Percentiles rank a stretch among this genome's conserved stretches.
Evolutionary conservation across 148 eudicot species (phyloP).

Genomic region (Rhododendron simsii): DNA sequence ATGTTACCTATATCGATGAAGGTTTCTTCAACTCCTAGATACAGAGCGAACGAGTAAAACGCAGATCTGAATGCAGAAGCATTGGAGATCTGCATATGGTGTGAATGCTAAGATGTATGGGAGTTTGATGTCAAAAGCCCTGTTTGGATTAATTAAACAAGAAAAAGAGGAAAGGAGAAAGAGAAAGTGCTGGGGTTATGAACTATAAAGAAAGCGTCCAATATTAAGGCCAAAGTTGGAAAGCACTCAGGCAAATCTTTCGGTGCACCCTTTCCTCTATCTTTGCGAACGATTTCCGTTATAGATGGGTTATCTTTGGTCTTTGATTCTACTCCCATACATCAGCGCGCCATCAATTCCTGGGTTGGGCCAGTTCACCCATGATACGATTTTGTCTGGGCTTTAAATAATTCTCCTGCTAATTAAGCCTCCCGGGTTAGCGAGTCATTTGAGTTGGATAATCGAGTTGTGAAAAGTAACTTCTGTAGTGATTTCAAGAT

Average conservation of each 20-base stretch:
- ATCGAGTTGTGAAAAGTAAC: no score
- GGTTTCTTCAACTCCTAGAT: background rate
- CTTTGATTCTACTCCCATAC: background rate
- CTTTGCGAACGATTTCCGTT: background rate
- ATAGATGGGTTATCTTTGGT: background rate
- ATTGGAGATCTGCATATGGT: background rate
- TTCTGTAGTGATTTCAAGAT: no score
- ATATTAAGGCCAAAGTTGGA: background rate
- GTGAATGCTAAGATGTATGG: background rate
- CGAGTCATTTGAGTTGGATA: background rate
- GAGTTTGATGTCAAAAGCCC: background rate
- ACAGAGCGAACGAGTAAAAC: background rate
- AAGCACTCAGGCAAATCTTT: conserved; percentile 3
- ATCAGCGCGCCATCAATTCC: background rate
- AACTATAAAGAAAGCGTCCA: background rate
- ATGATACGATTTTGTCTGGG: no score
- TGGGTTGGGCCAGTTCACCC: background rate
- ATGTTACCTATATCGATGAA: background rate
- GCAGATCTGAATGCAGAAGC: background rate
- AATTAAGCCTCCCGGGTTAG: background rate
- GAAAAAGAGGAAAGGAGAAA: background rate
- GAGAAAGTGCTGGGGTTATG: no score
- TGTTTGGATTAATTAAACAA: background rate
- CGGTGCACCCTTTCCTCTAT: background rate
- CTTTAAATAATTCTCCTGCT: no score